Evolutionary conservation across 2,329 filamentous ascomycete species (phyloP).

Genomic region (Teratosphaeria nubilosa): DNA sequence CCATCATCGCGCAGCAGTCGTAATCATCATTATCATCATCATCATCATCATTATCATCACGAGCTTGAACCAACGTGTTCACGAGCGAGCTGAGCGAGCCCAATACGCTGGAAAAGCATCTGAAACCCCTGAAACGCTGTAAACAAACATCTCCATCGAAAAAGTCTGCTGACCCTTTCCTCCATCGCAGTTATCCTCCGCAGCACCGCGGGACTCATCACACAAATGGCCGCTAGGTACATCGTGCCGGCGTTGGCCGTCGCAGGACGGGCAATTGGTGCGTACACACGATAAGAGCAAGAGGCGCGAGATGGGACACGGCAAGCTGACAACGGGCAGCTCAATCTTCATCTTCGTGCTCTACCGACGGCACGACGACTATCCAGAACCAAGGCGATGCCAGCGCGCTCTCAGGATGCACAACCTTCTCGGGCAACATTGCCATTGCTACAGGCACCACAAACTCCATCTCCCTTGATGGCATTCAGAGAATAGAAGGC

Average conservation of each 20-base stretch:
- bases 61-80: neutral
- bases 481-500: conserved; percentile 50
- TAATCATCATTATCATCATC: neutral
- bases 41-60: neutral
- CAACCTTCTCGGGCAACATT: conserved; percentile 59
- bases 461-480: conserved; percentile 52
- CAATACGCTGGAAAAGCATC: neutral
- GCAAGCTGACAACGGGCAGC: conserved; percentile 7
- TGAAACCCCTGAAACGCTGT: neutral
- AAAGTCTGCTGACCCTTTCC: neutral
- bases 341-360: conserved; percentile 9
- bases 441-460: conserved; percentile 49
- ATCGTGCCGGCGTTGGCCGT: conserved; percentile 47
- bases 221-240: conserved; percentile 45
- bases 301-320: neutral
- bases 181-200: conserved; percentile 4
- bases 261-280: conserved; percentile 43
- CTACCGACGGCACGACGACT: conserved; percentile 39
- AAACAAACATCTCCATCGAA: neutral
- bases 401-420: conserved; percentile 51
- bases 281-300: conserved; percentile 11
- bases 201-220: conserved; percentile 1
- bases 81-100: neutral
- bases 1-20: neutral
- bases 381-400: conserved; percentile 54